Conservation (phyloP, 2,329 filamentous ascomycete genomes). For the Neofusicoccum kwambonambiense region DNA sequence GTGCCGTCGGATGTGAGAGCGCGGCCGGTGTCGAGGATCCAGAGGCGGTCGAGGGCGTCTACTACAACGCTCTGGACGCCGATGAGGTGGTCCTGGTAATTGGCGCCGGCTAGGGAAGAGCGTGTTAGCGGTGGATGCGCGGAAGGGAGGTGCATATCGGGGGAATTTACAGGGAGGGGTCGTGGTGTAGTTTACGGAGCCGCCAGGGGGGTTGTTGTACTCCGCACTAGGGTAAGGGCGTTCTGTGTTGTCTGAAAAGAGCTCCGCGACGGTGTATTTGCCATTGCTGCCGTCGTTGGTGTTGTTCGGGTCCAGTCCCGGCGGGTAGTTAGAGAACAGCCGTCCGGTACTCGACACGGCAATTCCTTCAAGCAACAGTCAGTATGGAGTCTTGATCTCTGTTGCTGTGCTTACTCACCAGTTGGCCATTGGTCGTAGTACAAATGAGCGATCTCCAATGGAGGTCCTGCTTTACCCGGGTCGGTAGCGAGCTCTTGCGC, state of each 20-base stretch:
- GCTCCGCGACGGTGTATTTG: conserved; percentile 52
- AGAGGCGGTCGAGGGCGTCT: conserved; percentile 50
- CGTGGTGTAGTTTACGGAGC: conserved; percentile 53
- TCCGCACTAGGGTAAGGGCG: conserved; percentile 42
- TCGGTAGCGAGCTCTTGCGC: conserved; percentile 29
- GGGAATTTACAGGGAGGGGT: conserved; percentile 35
- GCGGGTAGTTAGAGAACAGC: conserved; percentile 54
- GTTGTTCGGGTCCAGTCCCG: conserved; percentile 50
- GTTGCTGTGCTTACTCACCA: conserved; percentile 23
- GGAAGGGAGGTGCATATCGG: background rate
- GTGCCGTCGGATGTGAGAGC: conserved; percentile 43
- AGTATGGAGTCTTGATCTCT: background rate
- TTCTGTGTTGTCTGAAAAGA: conserved; percentile 45
- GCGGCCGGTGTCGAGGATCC: conserved; percentile 55
- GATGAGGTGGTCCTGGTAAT: conserved; percentile 51
- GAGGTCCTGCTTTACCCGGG: conserved; percentile 41
- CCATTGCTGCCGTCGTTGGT: conserved; percentile 41
- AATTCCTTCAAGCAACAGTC: conserved; percentile 38
- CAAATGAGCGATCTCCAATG: conserved; percentile 50
- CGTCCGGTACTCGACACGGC: conserved; percentile 52
- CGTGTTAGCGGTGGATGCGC: background rate
- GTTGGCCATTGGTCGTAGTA: conserved; percentile 54
- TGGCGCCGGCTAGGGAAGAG: conserved; percentile 36
- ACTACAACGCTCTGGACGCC: conserved; percentile 55
- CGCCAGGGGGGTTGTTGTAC: conserved; percentile 51